A percentile compares a stretch with the other conserved stretches of the same genome.
These are phyloP conservation scores for Curvularia lunata DNA, from an alignment of 2,329 filamentous ascomycete species.

Conservation along the genomic window DNA sequence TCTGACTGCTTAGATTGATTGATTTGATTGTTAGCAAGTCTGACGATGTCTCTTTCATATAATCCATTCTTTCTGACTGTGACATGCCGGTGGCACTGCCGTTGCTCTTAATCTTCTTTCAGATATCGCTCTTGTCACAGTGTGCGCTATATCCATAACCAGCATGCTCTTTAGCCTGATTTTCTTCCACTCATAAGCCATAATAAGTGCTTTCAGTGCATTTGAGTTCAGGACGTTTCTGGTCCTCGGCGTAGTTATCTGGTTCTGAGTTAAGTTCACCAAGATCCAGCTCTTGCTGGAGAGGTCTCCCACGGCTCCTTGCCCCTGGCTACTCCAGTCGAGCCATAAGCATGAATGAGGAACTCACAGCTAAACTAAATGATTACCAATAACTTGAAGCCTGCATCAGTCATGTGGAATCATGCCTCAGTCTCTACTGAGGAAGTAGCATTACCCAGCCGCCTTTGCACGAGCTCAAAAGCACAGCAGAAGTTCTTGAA, in stretches of 20 bases:
- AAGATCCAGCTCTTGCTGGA: not conserved
- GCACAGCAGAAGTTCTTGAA: not conserved
- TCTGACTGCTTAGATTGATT: too few species aligned
- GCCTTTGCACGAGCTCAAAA: not conserved
- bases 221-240: not conserved
- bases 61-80: too few species aligned
- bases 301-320: not conserved
- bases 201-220: not conserved
- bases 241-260: not conserved
- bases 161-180: not conserved
- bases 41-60: too few species aligned
- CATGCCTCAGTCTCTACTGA: not conserved
- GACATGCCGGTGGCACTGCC: too few species aligned
- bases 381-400: not conserved
- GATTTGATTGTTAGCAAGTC: not conserved
- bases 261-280: not conserved
- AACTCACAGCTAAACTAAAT: not conserved
- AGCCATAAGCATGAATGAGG: not conserved
- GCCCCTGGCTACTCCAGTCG: not conserved
- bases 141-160: not conserved
- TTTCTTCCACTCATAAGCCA: not conserved
- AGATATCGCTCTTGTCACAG: not conserved
- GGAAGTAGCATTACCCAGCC: not conserved
- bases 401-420: not conserved
- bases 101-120: not conserved